Percentiles rank a stretch among this genome's conserved stretches.
phyloP scores from a whole-genome alignment of 495 filamentous ascomycete genomes.

The Astrocystis sublimbata region DNA sequence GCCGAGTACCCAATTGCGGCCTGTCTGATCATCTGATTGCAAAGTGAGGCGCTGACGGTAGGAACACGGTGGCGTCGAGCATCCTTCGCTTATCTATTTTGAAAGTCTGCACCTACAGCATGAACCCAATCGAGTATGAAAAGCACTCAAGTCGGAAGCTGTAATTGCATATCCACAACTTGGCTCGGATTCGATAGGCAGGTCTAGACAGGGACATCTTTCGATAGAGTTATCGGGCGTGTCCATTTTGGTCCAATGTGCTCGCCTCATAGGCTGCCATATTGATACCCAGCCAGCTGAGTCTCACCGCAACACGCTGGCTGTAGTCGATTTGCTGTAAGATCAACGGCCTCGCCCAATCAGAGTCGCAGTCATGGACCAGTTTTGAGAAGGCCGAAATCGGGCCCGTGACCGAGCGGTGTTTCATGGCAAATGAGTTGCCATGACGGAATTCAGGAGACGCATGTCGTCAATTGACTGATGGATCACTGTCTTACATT shows the following conservation, averaged over 20 bases:
- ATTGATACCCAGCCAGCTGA: background rate
- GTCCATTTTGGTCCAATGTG: background rate
- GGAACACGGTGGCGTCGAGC: background rate
- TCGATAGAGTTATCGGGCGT: background rate
- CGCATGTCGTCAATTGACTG: slow-evolving; percentile 17
- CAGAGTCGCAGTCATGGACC: background rate
- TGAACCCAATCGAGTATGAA: background rate
- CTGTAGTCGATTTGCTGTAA: slow-evolving; percentile 1
- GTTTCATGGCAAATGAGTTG: background rate
- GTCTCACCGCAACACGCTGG: slow-evolving; percentile 10
- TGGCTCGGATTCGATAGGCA: background rate
- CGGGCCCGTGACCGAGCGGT: background rate
- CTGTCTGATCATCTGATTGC: background rate
- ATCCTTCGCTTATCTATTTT: background rate
- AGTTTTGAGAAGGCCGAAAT: slow-evolving; percentile 3
- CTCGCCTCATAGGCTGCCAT: background rate
- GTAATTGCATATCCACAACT: background rate
- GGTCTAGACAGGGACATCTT: background rate
- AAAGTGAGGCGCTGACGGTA: slow-evolving; percentile 4
- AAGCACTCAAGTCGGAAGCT: background rate
- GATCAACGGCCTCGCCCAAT: background rate
- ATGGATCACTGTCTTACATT: slow-evolving; percentile 40
- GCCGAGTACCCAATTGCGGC: background rate
- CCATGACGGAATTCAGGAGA: slow-evolving; percentile 14
- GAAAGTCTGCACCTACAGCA: background rate